These are phyloP conservation scores for Linum tenue DNA, from an alignment of 345 rosid genomes.

Conservation along the genomic window DNA sequence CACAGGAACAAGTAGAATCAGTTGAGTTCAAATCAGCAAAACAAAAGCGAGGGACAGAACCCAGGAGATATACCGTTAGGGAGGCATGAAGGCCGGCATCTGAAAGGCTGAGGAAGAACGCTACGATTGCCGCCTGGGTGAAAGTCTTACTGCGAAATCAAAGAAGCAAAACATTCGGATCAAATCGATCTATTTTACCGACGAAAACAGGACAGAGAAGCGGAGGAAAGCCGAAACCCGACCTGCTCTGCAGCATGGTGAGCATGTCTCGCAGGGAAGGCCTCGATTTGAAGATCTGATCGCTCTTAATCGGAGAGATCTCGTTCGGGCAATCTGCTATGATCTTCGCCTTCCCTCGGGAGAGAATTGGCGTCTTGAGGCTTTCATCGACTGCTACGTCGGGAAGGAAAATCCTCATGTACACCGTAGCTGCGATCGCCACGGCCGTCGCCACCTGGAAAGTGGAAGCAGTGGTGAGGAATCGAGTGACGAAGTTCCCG, in stretches of 20 bases:
- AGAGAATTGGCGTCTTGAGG: constrained; percentile 33
- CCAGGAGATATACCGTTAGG: constrained; percentile 39
- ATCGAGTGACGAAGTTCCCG: constrained; percentile 65
- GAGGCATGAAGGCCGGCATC: constrained; percentile 75
- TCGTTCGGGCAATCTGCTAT: constrained; percentile 14
- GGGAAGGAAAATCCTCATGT: constrained; percentile 62
- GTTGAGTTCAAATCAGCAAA: neutral
- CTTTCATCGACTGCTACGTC: constrained; percentile 36
- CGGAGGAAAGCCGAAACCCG: neutral
- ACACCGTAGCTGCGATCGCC: constrained; percentile 42
- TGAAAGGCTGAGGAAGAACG: constrained; percentile 60
- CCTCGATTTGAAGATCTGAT: constrained; percentile 30
- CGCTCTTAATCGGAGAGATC: constrained; percentile 11
- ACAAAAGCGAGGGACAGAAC: neutral
- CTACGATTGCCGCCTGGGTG: constrained; percentile 62
- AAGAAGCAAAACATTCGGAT: neutral
- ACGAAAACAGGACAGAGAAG: neutral
- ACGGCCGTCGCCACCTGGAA: constrained; percentile 59
- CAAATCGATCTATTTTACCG: neutral
- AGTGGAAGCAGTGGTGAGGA: constrained; percentile 62
- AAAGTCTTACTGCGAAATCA: constrained; percentile 46
- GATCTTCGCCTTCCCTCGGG: constrained; percentile 21
- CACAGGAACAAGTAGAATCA: constrained; percentile 1
- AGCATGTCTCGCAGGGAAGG: constrained; percentile 46
- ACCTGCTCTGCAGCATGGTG: constrained; percentile 62